Base-by-base conservation (phyloP, 306 rosid species). In the Trifolium dubium region DNA sequence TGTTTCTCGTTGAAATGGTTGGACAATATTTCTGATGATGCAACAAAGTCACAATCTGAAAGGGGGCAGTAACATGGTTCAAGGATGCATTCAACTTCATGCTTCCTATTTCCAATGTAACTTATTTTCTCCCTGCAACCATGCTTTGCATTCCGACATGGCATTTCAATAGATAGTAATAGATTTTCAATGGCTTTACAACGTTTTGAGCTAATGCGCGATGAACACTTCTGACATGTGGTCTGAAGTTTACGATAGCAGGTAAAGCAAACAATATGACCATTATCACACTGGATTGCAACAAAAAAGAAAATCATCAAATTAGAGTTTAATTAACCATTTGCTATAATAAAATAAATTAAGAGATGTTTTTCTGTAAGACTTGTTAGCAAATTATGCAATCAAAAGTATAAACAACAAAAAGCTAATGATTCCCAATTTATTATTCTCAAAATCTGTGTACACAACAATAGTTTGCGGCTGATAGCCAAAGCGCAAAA, bases 281-380 rank as follows among this genome's bases (percentile, higher is more conserved):
- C 92, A 65, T 91, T 84, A 64, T 85, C 85, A 14, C 97, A 91
- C 97, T 91, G 85, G 49, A 81, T 73, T 61, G 63, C 29, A 81
- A 81, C 40, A 43, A 41, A 75, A 41, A 35, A 37, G 35, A 17
- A 41, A 29, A 4, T 44, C 10, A 19, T 19, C 41, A 50, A 35
- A 40, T 46, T 66, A 43, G 34, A 75, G 18, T 56, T 15, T 12
- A 41, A 51, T 15, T 12, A 23, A 50, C 23, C 10, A 50, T 5
- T 50, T 15, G 3, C 55, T 50, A 49, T 19, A 56, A 56, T 28
- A 12, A 58, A 56, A 29, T 29, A 13, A 60, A 28, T 3, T 11
- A 56, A 28, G 30, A 55, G 2, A 29, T 12, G 29, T 29, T 53
- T 53, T 28, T 10, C 12, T 58, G 17, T 10, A 28, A 10, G 35